Evolutionary conservation across 176 grass and related monocot species (phyloP).

Genomic region (Rhynchospora breviuscula): DNA sequence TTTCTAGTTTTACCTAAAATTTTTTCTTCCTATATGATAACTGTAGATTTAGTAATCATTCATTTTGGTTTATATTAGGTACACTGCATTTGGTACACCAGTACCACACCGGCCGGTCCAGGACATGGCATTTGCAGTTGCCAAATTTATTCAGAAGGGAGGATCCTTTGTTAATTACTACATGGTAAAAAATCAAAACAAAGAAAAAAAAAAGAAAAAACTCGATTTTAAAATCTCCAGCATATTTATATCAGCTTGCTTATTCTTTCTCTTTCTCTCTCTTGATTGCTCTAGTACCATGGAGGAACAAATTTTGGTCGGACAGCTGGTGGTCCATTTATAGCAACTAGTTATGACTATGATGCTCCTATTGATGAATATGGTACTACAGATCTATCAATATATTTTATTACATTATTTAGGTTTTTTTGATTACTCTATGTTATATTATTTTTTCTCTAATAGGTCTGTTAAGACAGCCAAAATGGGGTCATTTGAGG

Average conservation of each 20-base stretch:
- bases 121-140: slow-evolving; percentile 87
- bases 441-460: neutral
- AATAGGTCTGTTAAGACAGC: slow-evolving; percentile 86
- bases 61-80: slow-evolving; percentile 47
- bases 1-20: slow-evolving; percentile 5
- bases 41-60: slow-evolving; percentile 5
- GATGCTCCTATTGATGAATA: slow-evolving; percentile 98
- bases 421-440: slow-evolving; percentile 10
- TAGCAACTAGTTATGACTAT: slow-evolving; percentile 98
- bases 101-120: slow-evolving; percentile 86
- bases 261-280: neutral
- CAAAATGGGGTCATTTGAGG: slow-evolving; percentile 95
- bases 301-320: slow-evolving; percentile 96
- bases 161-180: slow-evolving; percentile 99
- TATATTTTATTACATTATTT: slow-evolving; percentile 17
- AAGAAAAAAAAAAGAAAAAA: neutral
- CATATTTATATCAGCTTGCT: slow-evolving; percentile 4
- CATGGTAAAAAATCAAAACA: slow-evolving; percentile 72
- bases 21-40: slow-evolving; percentile 9
- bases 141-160: slow-evolving; percentile 90
- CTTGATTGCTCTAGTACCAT: slow-evolving; percentile 56
- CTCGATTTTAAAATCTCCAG: neutral
- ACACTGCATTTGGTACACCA: slow-evolving; percentile 80
- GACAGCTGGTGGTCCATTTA: slow-evolving; percentile 91
- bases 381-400: slow-evolving; percentile 37